phyloP scores from a whole-genome alignment of 371 early-diverging fungal genomes.

The Sporodiniella umbellata region DNA sequence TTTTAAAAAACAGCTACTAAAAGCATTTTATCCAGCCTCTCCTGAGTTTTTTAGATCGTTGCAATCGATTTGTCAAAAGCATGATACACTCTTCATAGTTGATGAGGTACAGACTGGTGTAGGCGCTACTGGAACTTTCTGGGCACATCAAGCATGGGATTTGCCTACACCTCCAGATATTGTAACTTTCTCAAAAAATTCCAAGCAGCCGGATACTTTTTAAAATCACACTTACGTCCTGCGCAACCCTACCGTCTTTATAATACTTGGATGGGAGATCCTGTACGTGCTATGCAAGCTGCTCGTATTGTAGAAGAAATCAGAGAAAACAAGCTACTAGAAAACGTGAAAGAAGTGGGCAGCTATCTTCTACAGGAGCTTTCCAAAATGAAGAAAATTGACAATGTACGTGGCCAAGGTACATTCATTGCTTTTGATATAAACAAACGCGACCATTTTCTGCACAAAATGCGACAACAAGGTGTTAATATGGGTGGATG shows the following conservation, averaged over 20 bases:
- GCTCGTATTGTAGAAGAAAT: slow-evolving; percentile 63
- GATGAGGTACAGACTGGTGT: slow-evolving; percentile 88
- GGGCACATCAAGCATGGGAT: slow-evolving; percentile 76
- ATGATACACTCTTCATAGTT: slow-evolving; percentile 72
- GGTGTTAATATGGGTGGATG: slow-evolving; percentile 77
- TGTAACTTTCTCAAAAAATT: slow-evolving; percentile 77
- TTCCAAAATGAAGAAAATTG: slow-evolving; percentile 24
- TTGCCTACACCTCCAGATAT: slow-evolving; percentile 68
- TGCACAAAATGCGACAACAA: slow-evolving; percentile 53
- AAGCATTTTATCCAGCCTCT: slow-evolving; percentile 43
- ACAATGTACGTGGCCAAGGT: slow-evolving; percentile 63
- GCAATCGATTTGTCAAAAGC: slow-evolving; percentile 58
- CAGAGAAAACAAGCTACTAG: slow-evolving; percentile 46
- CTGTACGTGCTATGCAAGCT: slow-evolving; percentile 66
- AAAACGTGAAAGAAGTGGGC: slow-evolving; percentile 56
- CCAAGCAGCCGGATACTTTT: slow-evolving; percentile 75
- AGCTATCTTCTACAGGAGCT: slow-evolving; percentile 52
- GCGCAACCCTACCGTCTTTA: slow-evolving; percentile 65
- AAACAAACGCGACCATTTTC: slow-evolving; percentile 51
- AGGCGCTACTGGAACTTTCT: slow-evolving; percentile 79
- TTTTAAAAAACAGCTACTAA: neutral
- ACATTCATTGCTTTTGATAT: slow-evolving; percentile 74
- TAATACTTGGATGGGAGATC: slow-evolving; percentile 79
- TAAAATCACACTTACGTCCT: slow-evolving; percentile 53
- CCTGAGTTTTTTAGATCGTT: slow-evolving; percentile 63